These are phyloP conservation scores for Piper betle DNA, from an alignment of 164 flowering plant species.

Conservation along the genomic window DNA sequence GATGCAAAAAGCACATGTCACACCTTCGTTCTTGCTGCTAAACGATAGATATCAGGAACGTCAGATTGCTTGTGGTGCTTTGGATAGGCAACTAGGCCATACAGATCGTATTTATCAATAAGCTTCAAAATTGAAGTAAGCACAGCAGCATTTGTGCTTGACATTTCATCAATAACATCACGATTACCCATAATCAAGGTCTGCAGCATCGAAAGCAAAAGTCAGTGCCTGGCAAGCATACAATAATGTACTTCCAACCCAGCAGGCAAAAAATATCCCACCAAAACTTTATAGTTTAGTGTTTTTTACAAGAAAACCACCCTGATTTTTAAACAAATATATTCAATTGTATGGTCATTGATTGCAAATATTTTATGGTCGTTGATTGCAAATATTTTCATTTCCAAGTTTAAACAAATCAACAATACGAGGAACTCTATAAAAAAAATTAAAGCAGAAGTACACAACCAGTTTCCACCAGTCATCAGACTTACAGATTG, in stretches of 20 bases:
- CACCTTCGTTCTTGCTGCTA: slow-evolving; percentile 98
- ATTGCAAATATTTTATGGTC: no score
- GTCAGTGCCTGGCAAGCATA: neutral
- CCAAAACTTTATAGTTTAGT: no score
- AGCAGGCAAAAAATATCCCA: neutral
- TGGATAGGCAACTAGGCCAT: slow-evolving; percentile 99
- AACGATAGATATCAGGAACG: slow-evolving; percentile 92
- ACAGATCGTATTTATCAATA: slow-evolving; percentile 93
- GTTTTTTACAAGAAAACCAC: no score
- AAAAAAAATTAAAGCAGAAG: no score
- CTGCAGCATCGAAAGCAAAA: slow-evolving; percentile 29
- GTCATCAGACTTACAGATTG: no score
- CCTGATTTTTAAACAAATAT: no score
- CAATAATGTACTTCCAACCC: neutral
- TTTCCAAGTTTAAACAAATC: neutral
- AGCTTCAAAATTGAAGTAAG: slow-evolving; percentile 83
- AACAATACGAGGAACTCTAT: neutral
- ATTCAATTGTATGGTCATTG: no score
- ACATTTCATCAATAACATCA: slow-evolving; percentile 92
- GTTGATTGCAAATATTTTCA: neutral
- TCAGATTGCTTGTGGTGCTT: slow-evolving; percentile 98
- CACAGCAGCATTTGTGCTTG: slow-evolving; percentile 76
- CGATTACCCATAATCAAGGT: slow-evolving; percentile 94
- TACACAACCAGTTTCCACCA: no score
- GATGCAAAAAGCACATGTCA: neutral